Base-by-base conservation (phyloP, 164 flowering plant species). In the Cinnamomum micranthum region DNA sequence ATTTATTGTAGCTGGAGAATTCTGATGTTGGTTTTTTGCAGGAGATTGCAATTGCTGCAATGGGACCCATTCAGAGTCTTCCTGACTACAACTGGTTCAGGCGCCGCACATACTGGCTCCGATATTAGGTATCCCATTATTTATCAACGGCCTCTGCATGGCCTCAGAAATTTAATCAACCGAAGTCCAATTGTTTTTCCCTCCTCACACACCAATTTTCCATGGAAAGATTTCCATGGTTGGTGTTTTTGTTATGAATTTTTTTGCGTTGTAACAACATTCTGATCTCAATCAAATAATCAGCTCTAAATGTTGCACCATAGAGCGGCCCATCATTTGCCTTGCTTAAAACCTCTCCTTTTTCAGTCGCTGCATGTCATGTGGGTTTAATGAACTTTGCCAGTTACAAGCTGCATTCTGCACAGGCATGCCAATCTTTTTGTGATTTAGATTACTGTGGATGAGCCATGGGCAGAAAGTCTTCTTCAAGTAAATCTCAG, bases 21-120 rank as follows among this genome's bases (percentile, higher is more conserved):
- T 35, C 64, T 65, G 14, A 11, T n/a, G 35, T 62, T 68, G 10
- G 22, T 23, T 12, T 15, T 72, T 63, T 68, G 74, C 87, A 93
- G 99, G 99, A 95, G 71, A 25, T 95, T 58, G 95, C 99, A 2
- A 90, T 92, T 77, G 89, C 97, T n/a, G 96, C 92, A 22, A 82
- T 86, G 85, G 98, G 98, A 7, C 97, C 99, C 14, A 83, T 95
- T 84, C 90, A 88, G 81, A 78, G 75, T 17, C 84, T 95, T 73
- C 97, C 93, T 0, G 97, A 95, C 83, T 95, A 93, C 94, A 95
- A 95, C 88, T 91, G 96, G 99, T 95, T 95, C 93, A 86, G 99
- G 77, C 99, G 99, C 85, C 87, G 97, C 77, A 92, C 99, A 66
- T 93, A 91, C 95, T 84, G 77, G 96, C 84, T 85, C 78, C 87